Conservation (phyloP, 331 rosid genomes). For the Telfairia occidentalis region DNA sequence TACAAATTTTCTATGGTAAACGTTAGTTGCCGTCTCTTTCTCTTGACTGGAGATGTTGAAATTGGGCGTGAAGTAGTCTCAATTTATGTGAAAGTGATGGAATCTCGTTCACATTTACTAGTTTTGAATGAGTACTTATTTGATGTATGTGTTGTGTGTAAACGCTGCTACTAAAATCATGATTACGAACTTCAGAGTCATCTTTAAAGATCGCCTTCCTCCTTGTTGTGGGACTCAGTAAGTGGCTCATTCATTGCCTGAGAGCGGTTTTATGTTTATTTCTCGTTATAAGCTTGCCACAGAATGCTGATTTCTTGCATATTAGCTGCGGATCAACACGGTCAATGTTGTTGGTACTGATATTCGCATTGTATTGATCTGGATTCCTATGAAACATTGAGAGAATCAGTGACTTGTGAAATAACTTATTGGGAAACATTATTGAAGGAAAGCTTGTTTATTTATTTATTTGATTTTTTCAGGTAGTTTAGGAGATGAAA, state of each 20-base stretch:
- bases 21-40: not conserved
- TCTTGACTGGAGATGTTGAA: not conserved
- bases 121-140: not conserved
- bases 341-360: not conserved
- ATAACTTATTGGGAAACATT: not conserved
- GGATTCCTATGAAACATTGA: not conserved
- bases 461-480: no score
- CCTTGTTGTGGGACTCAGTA: constrained; percentile 2
- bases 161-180: not conserved
- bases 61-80: not conserved
- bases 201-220: not conserved
- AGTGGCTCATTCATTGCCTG: not conserved
- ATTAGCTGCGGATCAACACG: not conserved
- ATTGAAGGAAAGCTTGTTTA: not conserved
- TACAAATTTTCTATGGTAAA: not conserved
- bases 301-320: not conserved
- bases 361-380: not conserved
- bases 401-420: not conserved
- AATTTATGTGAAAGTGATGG: not conserved
- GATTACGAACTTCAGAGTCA: not conserved
- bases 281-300: not conserved
- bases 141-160: not conserved
- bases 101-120: not conserved
- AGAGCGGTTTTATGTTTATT: not conserved
- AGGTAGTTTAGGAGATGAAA: not conserved